phyloP scores from a whole-genome alignment of 2,329 filamentous ascomycete genomes.

The Biscogniauxia marginata region DNA sequence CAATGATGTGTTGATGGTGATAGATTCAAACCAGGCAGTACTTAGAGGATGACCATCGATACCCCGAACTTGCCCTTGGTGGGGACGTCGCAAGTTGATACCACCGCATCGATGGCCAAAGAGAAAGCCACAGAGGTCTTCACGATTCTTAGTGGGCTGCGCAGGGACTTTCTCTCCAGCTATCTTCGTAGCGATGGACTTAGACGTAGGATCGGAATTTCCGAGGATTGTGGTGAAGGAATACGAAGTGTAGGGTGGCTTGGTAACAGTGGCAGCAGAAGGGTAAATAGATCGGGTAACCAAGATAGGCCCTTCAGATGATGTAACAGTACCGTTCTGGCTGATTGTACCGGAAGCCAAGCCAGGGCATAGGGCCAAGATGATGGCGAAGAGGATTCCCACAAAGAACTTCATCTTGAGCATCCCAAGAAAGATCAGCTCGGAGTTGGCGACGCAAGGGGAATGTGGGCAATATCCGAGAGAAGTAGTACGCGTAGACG shows the following conservation, averaged over 20 bases:
- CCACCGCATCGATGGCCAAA: neutral
- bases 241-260: too few relatives aligned
- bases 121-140: neutral
- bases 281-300: neutral
- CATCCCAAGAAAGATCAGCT: neutral
- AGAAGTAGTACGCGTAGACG: too few relatives aligned
- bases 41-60: neutral
- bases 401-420: constrained; percentile 8
- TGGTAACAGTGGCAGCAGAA: neutral
- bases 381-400: constrained; percentile 14
- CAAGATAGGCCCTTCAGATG: neutral
- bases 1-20: neutral
- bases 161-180: neutral
- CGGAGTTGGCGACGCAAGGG: neutral
- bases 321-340: neutral
- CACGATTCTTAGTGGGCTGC: neutral
- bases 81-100: neutral
- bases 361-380: constrained; percentile 20
- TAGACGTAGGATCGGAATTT: neutral
- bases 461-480: neutral
- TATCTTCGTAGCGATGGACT: neutral
- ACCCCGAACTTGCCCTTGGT: neutral
- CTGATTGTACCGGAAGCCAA: constrained; percentile 6
- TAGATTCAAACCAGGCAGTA: neutral
- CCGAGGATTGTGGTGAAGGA: too few relatives aligned